Conservation (phyloP, 177 flowering plant genomes). For the Telopea speciosissima region DNA sequence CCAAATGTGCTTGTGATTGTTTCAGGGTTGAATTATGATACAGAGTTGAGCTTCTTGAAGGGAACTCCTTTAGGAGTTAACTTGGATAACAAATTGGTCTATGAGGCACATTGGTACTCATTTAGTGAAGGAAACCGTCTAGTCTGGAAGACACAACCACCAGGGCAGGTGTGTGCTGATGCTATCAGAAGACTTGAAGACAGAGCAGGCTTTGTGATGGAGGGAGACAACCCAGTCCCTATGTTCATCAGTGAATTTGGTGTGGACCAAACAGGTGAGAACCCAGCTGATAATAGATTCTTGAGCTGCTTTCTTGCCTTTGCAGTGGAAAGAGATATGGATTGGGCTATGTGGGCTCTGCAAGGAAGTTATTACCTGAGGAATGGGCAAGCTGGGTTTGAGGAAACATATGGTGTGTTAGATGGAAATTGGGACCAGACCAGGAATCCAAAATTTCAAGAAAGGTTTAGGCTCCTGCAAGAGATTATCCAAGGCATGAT, state of each 20-base stretch:
- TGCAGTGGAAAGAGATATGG: conserved; percentile 31
- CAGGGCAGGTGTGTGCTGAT: conserved; percentile 19
- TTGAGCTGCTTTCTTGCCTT: conserved; percentile 31
- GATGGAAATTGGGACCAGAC: conserved; percentile 19
- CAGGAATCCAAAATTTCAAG: conserved; percentile 17
- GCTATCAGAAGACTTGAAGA: neutral
- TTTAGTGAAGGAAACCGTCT: conserved; percentile 3
- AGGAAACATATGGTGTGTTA: conserved; percentile 35
- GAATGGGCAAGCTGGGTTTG: conserved; percentile 11
- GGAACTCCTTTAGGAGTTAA: conserved; percentile 11
- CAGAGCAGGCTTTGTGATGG: conserved; percentile 19
- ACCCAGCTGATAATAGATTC: conserved; percentile 24
- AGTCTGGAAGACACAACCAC: conserved; percentile 11
- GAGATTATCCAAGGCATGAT: conserved; percentile 20
- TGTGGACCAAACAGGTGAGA: conserved; percentile 20
- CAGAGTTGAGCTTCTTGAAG: conserved; percentile 25
- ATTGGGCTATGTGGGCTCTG: conserved; percentile 47
- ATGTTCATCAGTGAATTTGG: conserved; percentile 46
- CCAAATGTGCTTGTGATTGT: conserved; percentile 37
- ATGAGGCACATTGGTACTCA: conserved; percentile 42
- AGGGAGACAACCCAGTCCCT: conserved; percentile 23
- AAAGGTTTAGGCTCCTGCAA: conserved; percentile 18
- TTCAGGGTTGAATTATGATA: conserved; percentile 37
- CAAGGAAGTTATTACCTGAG: conserved; percentile 38
- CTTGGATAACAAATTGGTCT: conserved; percentile 34